A percentile compares a stretch with the other conserved stretches of the same genome.
phyloP scores from a whole-genome alignment of 2,329 filamentous ascomycete species.

The Beauveria brongniartii region DNA sequence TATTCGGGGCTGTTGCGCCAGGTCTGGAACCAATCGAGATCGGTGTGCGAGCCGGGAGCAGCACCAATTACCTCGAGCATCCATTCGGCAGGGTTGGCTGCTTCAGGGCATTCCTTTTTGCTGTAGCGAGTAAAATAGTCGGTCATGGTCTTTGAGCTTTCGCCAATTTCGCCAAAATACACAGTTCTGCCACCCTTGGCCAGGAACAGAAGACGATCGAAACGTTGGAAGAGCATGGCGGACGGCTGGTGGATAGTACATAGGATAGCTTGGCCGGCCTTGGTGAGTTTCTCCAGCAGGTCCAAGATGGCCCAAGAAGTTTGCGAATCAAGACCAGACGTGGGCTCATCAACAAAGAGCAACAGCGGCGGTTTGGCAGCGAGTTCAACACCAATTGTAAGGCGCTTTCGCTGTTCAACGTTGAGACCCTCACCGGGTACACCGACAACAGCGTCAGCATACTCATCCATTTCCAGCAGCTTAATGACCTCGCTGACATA shows the following conservation, averaged over 20 bases:
- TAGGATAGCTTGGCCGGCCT: constrained; percentile 85
- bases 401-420: constrained; percentile 61
- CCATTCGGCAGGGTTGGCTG: constrained; percentile 76
- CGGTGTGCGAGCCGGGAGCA: constrained; percentile 53
- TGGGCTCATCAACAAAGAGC: constrained; percentile 91
- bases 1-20: constrained; percentile 55
- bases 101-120: constrained; percentile 52
- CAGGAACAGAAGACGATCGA: constrained; percentile 72
- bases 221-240: constrained; percentile 87
- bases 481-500: constrained; percentile 90
- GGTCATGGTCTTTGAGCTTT: constrained; percentile 59
- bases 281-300: constrained; percentile 80
- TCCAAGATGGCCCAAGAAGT: constrained; percentile 89
- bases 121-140: constrained; percentile 71
- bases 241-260: constrained; percentile 98
- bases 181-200: constrained; percentile 69
- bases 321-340: constrained; percentile 86
- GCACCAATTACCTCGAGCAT: constrained; percentile 60
- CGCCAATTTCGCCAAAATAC: constrained; percentile 73
- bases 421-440: constrained; percentile 81
- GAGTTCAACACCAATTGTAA: constrained; percentile 94
- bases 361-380: constrained; percentile 85
- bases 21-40: constrained; percentile 57
- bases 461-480: constrained; percentile 81
- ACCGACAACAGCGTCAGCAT: constrained; percentile 85